Evolutionary conservation across 1,284 basidiomycete genomes (phyloP), one percentile per base, ranked within the genome.

Genomic region (Meripilus lineatus): DNA sequence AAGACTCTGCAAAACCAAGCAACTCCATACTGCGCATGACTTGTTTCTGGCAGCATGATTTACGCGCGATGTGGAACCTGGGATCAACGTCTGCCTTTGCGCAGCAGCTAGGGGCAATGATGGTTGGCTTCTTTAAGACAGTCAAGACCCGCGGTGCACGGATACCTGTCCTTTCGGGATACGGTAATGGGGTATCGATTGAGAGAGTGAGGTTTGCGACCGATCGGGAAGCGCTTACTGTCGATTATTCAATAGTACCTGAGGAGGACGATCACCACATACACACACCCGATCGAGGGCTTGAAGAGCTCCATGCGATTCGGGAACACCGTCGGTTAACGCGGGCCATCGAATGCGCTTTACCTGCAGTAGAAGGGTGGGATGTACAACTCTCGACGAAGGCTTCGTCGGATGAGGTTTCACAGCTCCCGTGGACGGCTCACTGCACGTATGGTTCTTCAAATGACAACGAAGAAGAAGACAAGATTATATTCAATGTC

Each of bases 31-130:
- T 93, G 20, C 81, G 88, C 18, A 79, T 96, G 46, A 93, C 90
- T 1, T 91, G 89, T 56, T 95, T 95, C 62, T 97, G 92, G 90
- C 89, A 93, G 55, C 95, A 97, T 68, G 89, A 96, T 64, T 79
- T 97, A n/a, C 85, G 87, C 50, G 81, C 91, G 0, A 67, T 91
- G 11, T 95, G 91, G 90, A 86, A 81, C 33, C 77, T 92, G 40
- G 80, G 79, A 6, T 78, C 80, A 0, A 70, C 72, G 7, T 67
- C 72, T 32, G 71, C 69, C 41, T 54, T 83, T 24, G 72, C 66
- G 48, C 84, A 88, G 53, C 89, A 93, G 51, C 73, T 96, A 1
- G 84, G 85, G 13, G 81, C 85, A 2, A 86, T 95, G 74, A 74
- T 89, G 24, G 66, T 90, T 3, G 86, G 87, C 14, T 70, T 97